Base-by-base conservation (phyloP, 2,329 filamentous ascomycete species). In the Trichophyton benhamiae region DNA sequence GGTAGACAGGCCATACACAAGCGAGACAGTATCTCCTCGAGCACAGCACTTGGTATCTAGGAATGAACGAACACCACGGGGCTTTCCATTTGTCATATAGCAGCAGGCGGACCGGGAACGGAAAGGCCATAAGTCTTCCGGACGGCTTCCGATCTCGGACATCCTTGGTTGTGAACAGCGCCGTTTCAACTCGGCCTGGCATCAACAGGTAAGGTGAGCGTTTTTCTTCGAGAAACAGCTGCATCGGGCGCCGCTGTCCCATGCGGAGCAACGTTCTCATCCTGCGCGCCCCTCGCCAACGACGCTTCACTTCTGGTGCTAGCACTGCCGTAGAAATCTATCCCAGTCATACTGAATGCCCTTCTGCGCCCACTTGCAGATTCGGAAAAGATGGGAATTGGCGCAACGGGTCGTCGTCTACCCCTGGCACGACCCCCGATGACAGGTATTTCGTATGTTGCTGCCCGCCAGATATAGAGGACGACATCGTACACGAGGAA, bases 401-500 rank as follows among this genome's bases (percentile, higher is more conserved):
- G 84, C 41, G 83, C 83, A 64, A 83, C 76, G 4, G 85, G 85
- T 64, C 82, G 76, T 62, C 79, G 77, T 66, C 79, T 78, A 3
- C 84, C 84, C 62, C 80, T 77, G 38, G 84, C 83, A 66, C 83
- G 76, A 4, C 85, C 84, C 3, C 84, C 85, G 55, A 85, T 67
- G 33, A 81, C 69, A 1, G 84, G 84, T 1, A 86, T 72, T 63
- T 86, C 80, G 70, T 85, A 82, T 48, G 78, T 78, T 11, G 79
- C 68, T 13, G 80, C 76, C 63, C 85, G 83, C 70, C 80, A 81
- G 62, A 83, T 65, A 72, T 86, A 88, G 48, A 87, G 77, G 25
- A 81, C 65, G 60, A 85, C 71, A 69, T 88, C 85, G 75, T 87
- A 87, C 64, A 84, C 61, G 64, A 88, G 75, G 41, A 87, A 72